Conservation (phyloP, 1,139 yeast species). For the Suhomyces bolitotheri region DNA sequence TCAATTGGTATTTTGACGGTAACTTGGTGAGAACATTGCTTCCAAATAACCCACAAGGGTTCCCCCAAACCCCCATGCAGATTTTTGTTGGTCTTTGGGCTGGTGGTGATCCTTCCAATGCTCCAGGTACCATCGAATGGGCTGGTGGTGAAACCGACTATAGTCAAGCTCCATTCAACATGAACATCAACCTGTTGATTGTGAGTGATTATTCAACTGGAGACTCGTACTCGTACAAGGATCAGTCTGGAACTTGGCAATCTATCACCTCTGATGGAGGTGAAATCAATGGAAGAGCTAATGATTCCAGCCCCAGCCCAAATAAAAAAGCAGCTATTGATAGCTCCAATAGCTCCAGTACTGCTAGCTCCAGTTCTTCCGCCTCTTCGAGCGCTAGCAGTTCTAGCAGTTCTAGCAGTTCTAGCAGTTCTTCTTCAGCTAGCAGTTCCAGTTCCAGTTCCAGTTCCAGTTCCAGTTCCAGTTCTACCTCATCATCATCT, state of each 20-base stretch:
- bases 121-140: slow-evolving; percentile 51
- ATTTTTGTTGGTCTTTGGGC: slow-evolving; percentile 46
- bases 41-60: slow-evolving; percentile 40
- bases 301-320: slow-evolving; percentile 41
- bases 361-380: slow-evolving; percentile 6
- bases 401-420: slow-evolving; percentile 8
- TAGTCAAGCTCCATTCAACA: slow-evolving; percentile 38
- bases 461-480: slow-evolving; percentile 5
- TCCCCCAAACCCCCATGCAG: slow-evolving; percentile 54
- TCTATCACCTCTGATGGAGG: slow-evolving; percentile 70
- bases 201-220: slow-evolving; percentile 42
- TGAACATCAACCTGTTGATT: slow-evolving; percentile 31
- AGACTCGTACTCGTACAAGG: slow-evolving; percentile 45
- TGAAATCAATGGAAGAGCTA: slow-evolving; percentile 58
- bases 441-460: slow-evolving; percentile 4
- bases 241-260: slow-evolving; percentile 63
- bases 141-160: slow-evolving; percentile 30
- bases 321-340: background rate
- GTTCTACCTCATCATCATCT: slow-evolving; percentile 8
- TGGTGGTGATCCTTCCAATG: slow-evolving; percentile 43
- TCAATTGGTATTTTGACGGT: slow-evolving; percentile 49
- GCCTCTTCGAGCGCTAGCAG: slow-evolving; percentile 4
- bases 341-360: slow-evolving; percentile 7
- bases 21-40: slow-evolving; percentile 41
- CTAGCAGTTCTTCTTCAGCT: slow-evolving; percentile 4